Percentiles rank a stretch among this genome's conserved stretches.
phyloP scores from a whole-genome alignment of 2,329 filamentous ascomycete genomes.

The Dactylellina haptotyla region DNA sequence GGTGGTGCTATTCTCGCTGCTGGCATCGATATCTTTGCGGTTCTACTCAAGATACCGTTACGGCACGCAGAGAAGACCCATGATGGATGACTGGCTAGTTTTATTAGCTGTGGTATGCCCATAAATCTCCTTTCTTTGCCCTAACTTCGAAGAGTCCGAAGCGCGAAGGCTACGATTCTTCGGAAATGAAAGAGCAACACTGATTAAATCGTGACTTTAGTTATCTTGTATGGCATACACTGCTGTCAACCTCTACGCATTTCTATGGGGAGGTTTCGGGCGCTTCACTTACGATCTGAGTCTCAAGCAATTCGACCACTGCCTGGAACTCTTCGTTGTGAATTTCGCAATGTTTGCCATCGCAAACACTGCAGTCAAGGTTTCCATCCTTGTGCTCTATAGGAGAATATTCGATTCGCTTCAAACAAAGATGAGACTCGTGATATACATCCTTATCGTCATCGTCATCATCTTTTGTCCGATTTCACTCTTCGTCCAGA shows the following conservation, averaged over 20 bases:
- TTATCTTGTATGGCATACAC: constrained; percentile 26
- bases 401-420: constrained; percentile 26
- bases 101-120: constrained; percentile 9
- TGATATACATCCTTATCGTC: constrained; percentile 8
- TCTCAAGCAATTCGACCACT: constrained; percentile 17
- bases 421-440: constrained; percentile 24
- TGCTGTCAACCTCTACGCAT: constrained; percentile 24
- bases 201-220: not conserved
- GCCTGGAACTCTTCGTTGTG: constrained; percentile 13
- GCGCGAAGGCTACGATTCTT: not conserved
- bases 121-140: not conserved
- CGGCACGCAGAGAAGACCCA: constrained; percentile 7
- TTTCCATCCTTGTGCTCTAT: constrained; percentile 21
- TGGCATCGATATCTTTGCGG: constrained; percentile 18
- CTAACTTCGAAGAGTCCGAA: not conserved
- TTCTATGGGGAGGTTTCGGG: constrained; percentile 27
- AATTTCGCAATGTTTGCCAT: constrained; percentile 22
- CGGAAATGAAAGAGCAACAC: not conserved
- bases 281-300: constrained; percentile 22
- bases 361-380: constrained; percentile 24
- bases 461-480: constrained; percentile 21
- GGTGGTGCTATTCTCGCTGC: constrained; percentile 16
- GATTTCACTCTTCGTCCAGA: constrained; percentile 7
- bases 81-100: constrained; percentile 29
- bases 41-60: constrained; percentile 18